Percentiles rank a stretch among this genome's conserved stretches.
These are phyloP conservation scores for Botrytis pseudocinerea DNA, from an alignment of 2,329 filamentous ascomycete genomes.

Conservation along the genomic window DNA sequence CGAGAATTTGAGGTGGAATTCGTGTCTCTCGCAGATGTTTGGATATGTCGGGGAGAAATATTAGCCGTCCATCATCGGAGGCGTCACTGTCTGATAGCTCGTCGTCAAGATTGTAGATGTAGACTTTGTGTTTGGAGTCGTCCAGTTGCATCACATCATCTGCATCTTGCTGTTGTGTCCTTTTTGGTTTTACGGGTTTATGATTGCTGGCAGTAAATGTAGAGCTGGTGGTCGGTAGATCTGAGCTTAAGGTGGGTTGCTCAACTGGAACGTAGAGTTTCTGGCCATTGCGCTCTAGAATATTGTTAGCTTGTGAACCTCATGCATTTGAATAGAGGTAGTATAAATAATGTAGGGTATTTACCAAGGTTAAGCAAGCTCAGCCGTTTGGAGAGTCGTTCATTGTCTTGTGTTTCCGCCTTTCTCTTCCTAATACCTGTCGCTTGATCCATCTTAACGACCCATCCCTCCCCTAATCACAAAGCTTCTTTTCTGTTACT, in stretches of 20 bases:
- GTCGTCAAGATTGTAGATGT: constrained; percentile 86
- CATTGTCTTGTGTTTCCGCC: constrained; percentile 59
- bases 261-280: constrained; percentile 68
- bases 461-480: constrained; percentile 26
- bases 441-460: constrained; percentile 39
- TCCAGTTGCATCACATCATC: constrained; percentile 80
- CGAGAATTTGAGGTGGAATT: constrained; percentile 60
- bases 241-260: constrained; percentile 42
- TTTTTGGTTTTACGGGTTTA: constrained; percentile 28
- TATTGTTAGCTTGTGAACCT: constrained; percentile 31
- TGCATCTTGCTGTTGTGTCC: constrained; percentile 30
- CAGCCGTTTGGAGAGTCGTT: constrained; percentile 82
- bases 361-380: constrained; percentile 80
- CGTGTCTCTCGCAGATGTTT: constrained; percentile 74
- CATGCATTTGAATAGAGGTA: constrained; percentile 14
- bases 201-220: constrained; percentile 28
- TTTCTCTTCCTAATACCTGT: constrained; percentile 54
- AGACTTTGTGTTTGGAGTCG: constrained; percentile 80
- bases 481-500: constrained; percentile 21
- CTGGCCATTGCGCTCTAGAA: constrained; percentile 59
- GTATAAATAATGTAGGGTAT: constrained; percentile 34
- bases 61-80: constrained; percentile 59
- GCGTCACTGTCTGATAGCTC: constrained; percentile 73
- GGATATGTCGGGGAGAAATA: constrained; percentile 84
- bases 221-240: constrained; percentile 15